Conservation (phyloP, 2,329 filamentous ascomycete genomes). For the Calonectria pauciramosa region DNA sequence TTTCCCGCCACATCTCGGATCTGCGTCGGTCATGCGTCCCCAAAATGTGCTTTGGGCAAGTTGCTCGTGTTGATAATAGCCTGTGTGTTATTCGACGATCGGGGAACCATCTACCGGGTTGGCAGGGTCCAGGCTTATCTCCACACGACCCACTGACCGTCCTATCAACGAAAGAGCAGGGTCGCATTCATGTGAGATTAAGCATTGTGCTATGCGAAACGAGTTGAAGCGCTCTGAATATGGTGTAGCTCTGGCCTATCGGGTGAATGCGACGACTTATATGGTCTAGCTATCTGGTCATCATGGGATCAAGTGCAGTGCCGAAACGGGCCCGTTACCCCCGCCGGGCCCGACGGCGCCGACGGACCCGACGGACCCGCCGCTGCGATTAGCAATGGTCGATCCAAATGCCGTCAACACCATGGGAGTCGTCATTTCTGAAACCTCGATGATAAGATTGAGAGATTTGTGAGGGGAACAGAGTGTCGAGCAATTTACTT, state of each 20-base stretch:
- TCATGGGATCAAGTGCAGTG: not conserved
- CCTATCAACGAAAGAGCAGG: not conserved
- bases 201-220: not conserved
- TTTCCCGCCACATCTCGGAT: not conserved
- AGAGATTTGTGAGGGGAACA: not conserved
- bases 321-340: not conserved
- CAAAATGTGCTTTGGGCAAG: too few relatives aligned
- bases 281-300: not conserved
- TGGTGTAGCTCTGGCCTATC: not conserved
- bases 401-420: not conserved
- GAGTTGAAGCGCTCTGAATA: not conserved
- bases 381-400: slow-evolving; percentile 1
- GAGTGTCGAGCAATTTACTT: not conserved
- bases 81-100: not conserved
- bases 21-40: too few relatives aligned
- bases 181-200: slow-evolving; percentile 9
- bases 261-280: not conserved
- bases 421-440: not conserved
- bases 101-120: not conserved
- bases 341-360: slow-evolving; percentile 1
- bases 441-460: not conserved
- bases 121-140: not conserved
- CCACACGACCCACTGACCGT: not conserved
- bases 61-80: not conserved
- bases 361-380: not conserved